Base-by-base conservation (phyloP, 495 filamentous ascomycete species). In the Cercophora samala region DNA sequence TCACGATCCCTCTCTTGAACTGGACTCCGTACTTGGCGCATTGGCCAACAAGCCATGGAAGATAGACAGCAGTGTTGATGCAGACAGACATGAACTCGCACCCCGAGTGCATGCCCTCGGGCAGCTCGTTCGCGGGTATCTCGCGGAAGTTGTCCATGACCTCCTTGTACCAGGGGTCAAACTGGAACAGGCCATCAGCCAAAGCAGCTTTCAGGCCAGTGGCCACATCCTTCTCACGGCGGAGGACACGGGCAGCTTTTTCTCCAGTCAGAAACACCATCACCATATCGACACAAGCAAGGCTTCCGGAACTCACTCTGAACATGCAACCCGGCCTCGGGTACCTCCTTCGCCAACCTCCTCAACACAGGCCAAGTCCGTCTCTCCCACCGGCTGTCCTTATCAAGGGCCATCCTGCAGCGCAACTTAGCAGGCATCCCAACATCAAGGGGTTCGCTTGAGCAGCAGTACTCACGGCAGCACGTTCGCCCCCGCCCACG, bases 401-500 rank as follows among this genome's bases (percentile, higher is more conserved):
- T 69, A 32, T 75, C 72, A 18, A 68, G 66, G 6, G 76, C 62
- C 59, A 80, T 82, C 23, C 65, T 65, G 26, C 13, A 24, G 24
- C 23, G 56, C 21, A 51, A 1, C 21, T 56, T 21, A 56, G 15
- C 53, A 56, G 6, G 6, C 15, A 23, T 46, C 6, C n/a, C 53
- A 56, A 5, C 6, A 8, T 21, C 17, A 21, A 56, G 4, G 22
- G 8, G 53, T 19, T 19, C 5, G n/a, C n/a, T n/a, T n/a, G n/a
- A n/a, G n/a, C n/a, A 18, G 53, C 6, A 56, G 17, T 8, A 69
- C 82, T 72, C 69, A 96, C 92, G 95, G 95, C 68, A 95, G 71
- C 67, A 89, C 93, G 75, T 97, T 97, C 51, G 95, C 96, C 60
- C 96, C 95, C 23, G 95, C 95, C 90, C 92, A 97, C 0, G 95